Evolutionary conservation across 192 early-diverging fungal species (phyloP).

Genomic region (Thoreauomyces humboldtii): DNA sequence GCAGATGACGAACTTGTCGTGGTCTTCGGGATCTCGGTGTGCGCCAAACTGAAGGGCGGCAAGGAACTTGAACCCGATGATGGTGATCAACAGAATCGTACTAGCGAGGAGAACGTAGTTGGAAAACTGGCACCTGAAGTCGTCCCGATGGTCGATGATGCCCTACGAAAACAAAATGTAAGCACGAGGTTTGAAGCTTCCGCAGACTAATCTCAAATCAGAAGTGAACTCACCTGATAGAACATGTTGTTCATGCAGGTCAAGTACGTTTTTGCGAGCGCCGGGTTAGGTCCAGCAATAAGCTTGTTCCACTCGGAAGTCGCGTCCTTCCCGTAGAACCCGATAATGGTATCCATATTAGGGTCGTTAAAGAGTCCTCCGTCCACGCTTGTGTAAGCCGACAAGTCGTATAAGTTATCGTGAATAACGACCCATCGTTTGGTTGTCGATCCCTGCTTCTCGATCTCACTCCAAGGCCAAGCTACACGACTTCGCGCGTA

Average conservation of each 20-base stretch:
- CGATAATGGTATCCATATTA: conserved; percentile 22
- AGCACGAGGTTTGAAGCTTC: too few relatives aligned
- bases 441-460: neutral
- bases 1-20: conserved; percentile 90
- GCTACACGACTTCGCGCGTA: conserved; percentile 47
- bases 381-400: conserved; percentile 26
- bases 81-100: conserved; percentile 74
- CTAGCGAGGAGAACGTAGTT: conserved; percentile 83
- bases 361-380: conserved; percentile 24
- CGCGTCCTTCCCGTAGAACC: conserved; percentile 39
- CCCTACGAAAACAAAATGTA: too few relatives aligned
- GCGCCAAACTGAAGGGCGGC: conserved; percentile 86
- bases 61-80: conserved; percentile 94
- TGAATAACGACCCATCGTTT: conserved; percentile 47
- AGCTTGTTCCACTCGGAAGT: conserved; percentile 28
- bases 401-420: conserved; percentile 57
- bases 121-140: conserved; percentile 75
- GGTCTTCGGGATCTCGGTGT: conserved; percentile 71
- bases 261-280: conserved; percentile 23
- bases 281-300: conserved; percentile 13
- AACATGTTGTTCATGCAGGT: conserved; percentile 80
- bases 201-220: too few relatives aligned
- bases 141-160: conserved; percentile 72
- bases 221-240: too few relatives aligned
- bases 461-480: conserved; percentile 35